Percentiles rank a stretch among this genome's conserved stretches.
Conservation (phyloP, 106 monocot species). For the Allium cepa region DNA sequence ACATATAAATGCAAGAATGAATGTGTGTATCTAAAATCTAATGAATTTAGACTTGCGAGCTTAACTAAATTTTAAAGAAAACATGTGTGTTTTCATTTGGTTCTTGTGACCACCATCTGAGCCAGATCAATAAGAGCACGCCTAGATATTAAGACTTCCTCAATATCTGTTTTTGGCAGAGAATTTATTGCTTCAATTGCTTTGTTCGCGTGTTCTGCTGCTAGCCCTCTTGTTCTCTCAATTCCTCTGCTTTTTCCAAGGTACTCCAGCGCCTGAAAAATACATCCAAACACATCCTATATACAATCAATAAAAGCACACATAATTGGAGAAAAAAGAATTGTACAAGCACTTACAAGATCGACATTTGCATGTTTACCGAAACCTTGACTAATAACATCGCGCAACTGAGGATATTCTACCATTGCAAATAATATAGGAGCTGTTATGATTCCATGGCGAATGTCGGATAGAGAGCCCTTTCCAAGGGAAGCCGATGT, state of each 20-base stretch:
- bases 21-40: no score
- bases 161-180: conserved; percentile 48
- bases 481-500: conserved; percentile 53
- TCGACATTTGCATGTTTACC: not conserved
- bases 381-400: not conserved
- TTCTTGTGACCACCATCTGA: conserved; percentile 39
- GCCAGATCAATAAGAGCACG: conserved; percentile 54
- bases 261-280: conserved; percentile 49
- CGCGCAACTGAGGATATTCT: conserved; percentile 5
- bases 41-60: no score
- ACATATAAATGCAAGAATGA: no score
- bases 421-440: conserved; percentile 8
- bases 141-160: conserved; percentile 36
- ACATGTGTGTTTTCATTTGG: conserved; percentile 22
- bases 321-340: not conserved
- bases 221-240: conserved; percentile 44
- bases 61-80: no score
- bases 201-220: conserved; percentile 40
- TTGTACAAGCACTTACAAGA: not conserved
- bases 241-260: conserved; percentile 54
- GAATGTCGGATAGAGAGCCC: conserved; percentile 63
- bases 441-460: conserved; percentile 32
- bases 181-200: conserved; percentile 47
- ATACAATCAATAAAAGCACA: no score
- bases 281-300: no score